Evolutionary conservation across 2,329 filamentous ascomycete genomes (phyloP).

Genomic region (Septoria petroselini): DNA sequence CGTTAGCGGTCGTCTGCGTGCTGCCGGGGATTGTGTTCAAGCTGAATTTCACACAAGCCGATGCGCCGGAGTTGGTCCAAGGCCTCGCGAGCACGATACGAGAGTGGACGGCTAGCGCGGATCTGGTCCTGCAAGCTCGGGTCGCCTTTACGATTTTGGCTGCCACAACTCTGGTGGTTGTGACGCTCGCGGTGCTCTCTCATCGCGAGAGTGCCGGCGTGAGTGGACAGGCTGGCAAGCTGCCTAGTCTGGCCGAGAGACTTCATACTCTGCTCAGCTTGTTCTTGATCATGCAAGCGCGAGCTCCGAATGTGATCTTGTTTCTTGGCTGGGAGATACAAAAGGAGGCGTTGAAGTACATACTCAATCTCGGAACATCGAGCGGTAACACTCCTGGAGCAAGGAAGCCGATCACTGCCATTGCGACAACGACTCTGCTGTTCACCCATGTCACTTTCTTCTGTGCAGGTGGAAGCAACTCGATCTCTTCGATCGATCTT

Average conservation of each 20-base stretch:
- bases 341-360: slow-evolving; percentile 33
- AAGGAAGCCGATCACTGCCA: slow-evolving; percentile 10
- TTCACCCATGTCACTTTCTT: slow-evolving; percentile 85
- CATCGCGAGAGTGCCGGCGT: slow-evolving; percentile 14
- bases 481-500: slow-evolving; percentile 92
- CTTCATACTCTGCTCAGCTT: slow-evolving; percentile 69
- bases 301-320: slow-evolving; percentile 79
- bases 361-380: slow-evolving; percentile 15
- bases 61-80: slow-evolving; percentile 70
- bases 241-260: slow-evolving; percentile 33
- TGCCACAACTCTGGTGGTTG: slow-evolving; percentile 33
- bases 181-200: slow-evolving; percentile 25
- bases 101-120: slow-evolving; percentile 28
- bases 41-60: slow-evolving; percentile 78
- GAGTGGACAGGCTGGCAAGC: slow-evolving; percentile 14
- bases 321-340: slow-evolving; percentile 71
- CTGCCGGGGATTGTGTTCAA: slow-evolving; percentile 76
- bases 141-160: slow-evolving; percentile 40
- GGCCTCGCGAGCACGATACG: slow-evolving; percentile 44
- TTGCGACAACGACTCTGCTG: slow-evolving; percentile 69
- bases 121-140: slow-evolving; percentile 39
- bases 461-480: slow-evolving; percentile 83
- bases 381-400: not conserved
- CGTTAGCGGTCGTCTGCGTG: slow-evolving; percentile 44
- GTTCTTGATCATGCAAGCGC: slow-evolving; percentile 81